Evolutionary conservation across 116 monocot genomes (phyloP).

Genomic region (Cymodocea nodosa): DNA sequence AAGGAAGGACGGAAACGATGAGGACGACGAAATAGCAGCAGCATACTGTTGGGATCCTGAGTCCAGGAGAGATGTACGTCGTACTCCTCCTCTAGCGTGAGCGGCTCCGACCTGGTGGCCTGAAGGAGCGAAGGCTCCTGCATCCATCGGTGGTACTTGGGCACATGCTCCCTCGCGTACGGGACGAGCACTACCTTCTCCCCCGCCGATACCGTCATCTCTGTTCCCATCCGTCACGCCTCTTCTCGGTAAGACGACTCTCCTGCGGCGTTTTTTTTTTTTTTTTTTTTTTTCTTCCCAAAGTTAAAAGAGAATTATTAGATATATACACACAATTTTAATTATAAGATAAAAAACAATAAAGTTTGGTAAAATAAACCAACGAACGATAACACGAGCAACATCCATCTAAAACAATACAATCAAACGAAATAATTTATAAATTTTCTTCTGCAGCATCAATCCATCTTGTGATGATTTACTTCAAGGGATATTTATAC

Average conservation of each 20-base stretch:
- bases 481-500: too few relatives aligned
- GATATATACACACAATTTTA: too few relatives aligned
- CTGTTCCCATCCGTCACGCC: not conserved
- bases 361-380: too few relatives aligned
- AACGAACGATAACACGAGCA: too few relatives aligned
- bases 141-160: conserved; percentile 89
- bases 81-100: conserved; percentile 78
- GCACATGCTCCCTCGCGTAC: conserved; percentile 88
- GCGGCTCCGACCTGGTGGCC: conserved; percentile 86
- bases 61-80: conserved; percentile 88
- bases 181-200: conserved; percentile 77
- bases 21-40: not conserved
- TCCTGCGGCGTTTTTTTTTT: too few relatives aligned
- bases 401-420: too few relatives aligned
- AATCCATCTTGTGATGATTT: too few relatives aligned
- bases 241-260: not conserved
- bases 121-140: conserved; percentile 62
- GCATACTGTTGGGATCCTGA: conserved; percentile 41
- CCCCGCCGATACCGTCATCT: conserved; percentile 28
- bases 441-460: too few relatives aligned
- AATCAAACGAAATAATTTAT: too few relatives aligned
- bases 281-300: too few relatives aligned
- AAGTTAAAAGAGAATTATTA: too few relatives aligned
- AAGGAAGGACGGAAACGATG: not conserved
- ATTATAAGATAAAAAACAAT: too few relatives aligned